phyloP scores from a whole-genome alignment of 2,329 filamentous ascomycete species.

The Hypoxylon sp. region DNA sequence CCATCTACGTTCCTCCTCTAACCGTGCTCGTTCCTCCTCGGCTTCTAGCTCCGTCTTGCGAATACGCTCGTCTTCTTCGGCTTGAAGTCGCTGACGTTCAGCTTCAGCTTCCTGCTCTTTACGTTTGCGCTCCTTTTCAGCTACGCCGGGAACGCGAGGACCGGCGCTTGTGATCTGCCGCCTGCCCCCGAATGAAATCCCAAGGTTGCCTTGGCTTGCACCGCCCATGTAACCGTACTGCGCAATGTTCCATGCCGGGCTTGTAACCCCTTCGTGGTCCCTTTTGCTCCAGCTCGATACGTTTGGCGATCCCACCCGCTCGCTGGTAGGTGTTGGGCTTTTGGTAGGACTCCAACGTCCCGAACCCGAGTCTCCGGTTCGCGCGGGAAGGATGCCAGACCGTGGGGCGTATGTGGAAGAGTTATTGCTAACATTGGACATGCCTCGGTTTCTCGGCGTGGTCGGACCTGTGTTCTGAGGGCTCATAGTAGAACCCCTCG shows the following conservation, averaged over 20 bases:
- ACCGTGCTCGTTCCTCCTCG: constrained; percentile 71
- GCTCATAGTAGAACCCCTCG: constrained; percentile 66
- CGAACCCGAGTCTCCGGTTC: constrained; percentile 65
- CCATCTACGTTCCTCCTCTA: constrained; percentile 75
- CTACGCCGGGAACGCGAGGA: constrained; percentile 82
- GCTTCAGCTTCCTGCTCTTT: constrained; percentile 69
- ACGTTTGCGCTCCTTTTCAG: constrained; percentile 81
- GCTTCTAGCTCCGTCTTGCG: constrained; percentile 61
- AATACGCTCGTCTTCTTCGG: constrained; percentile 64
- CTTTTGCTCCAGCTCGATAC: constrained; percentile 93
- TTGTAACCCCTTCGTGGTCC: constrained; percentile 81
- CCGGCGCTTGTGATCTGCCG: constrained; percentile 90
- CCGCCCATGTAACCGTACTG: constrained; percentile 99
- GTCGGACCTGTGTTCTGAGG: constrained; percentile 72
- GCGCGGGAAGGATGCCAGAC: constrained; percentile 58
- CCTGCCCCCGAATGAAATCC: constrained; percentile 89
- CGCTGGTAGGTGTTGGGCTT: constrained; percentile 61
- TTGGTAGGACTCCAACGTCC: constrained; percentile 73
- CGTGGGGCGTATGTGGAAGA: constrained; percentile 62
- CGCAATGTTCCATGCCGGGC: constrained; percentile 97
- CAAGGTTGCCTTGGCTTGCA: constrained; percentile 94
- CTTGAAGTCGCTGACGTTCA: constrained; percentile 67
- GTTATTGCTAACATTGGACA: constrained; percentile 69
- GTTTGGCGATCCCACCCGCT: constrained; percentile 63
- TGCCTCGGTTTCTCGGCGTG: constrained; percentile 62